Base-by-base conservation (phyloP, 73 alveolate genomes). In the Symbiodinium pilosum region DNA sequence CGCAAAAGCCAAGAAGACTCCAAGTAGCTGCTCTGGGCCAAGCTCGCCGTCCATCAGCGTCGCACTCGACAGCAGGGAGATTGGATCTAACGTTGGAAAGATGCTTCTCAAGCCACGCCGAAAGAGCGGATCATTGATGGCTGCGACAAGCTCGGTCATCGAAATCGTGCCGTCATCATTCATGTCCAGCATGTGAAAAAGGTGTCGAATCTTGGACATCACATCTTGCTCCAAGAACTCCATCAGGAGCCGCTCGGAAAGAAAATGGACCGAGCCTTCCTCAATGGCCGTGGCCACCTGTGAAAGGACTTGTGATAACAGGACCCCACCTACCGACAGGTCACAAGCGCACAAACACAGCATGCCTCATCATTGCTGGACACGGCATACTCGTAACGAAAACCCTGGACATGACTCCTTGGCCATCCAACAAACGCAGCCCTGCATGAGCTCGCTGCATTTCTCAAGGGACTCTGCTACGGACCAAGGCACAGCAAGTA, bases 151-250 rank as follows among this genome's bases (percentile, higher is more conserved):
- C 85, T 73, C 85, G 39, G 81, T 64, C 81, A 64, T 64, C 38
- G 81, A 64, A 32, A 73, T 34, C 34, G 85, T 73, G 44, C 85
- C 41, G 43, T 34, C 85, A 12, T 73, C 85, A 2, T 73, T 36
- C 85, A 36, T 36, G 44, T 36, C 85, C 32, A 73, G 85, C 85
- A 73, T 73, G 44, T 73, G 85, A 36, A 73, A 73, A 30, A 73
- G 85, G 43, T 73, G 85, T 43, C 85, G 85, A 43, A 73, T 73
- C 85, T 73, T 73, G 32, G 43, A 36, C 85, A 73, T n/a, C 44
- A 73, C 85, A 12, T 73, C 85, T 43, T 73, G 44, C 85, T 73
- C 85, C 43, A 73, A 30, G 85, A 73, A 73, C 85, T 73, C 85
- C 85, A 73, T 34, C 85, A 34, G 30, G 34, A 36, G 44, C 85